phyloP scores from a whole-genome alignment of 2,329 filamentous ascomycete species.

The Leptographium wingfieldii region DNA sequence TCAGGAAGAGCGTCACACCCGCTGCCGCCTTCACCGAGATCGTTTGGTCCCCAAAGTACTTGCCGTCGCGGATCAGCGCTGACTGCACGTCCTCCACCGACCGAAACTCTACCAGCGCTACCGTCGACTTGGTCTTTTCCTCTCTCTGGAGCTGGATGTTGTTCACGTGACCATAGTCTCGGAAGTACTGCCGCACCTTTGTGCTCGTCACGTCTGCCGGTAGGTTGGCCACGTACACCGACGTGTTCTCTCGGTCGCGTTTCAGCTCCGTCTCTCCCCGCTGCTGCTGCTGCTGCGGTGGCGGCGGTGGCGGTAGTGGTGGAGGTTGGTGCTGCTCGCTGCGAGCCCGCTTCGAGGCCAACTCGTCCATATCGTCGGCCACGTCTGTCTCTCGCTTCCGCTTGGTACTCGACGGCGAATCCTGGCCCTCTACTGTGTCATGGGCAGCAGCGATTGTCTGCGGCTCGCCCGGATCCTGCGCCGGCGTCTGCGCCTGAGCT shows the following conservation, averaged over 20 bases:
- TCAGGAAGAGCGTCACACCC: slow-evolving; percentile 73
- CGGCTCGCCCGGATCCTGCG: slow-evolving; percentile 15
- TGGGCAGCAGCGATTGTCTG: not conserved
- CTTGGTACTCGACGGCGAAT: slow-evolving; percentile 40
- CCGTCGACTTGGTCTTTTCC: slow-evolving; percentile 44
- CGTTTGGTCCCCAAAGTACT: slow-evolving; percentile 59
- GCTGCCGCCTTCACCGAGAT: slow-evolving; percentile 65
- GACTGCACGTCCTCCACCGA: slow-evolving; percentile 67
- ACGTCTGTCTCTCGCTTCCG: slow-evolving; percentile 56
- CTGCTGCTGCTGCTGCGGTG: not conserved
- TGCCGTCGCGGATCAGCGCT: slow-evolving; percentile 70
- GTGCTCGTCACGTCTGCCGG: slow-evolving; percentile 57
- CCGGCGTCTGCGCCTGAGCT: slow-evolving; percentile 4
- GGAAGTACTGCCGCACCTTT: slow-evolving; percentile 78
- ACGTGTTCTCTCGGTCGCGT: slow-evolving; percentile 83
- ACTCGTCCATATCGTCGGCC: slow-evolving; percentile 34
- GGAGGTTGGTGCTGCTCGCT: slow-evolving; percentile 12
- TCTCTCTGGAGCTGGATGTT: slow-evolving; percentile 58
- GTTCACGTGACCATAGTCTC: slow-evolving; percentile 76
- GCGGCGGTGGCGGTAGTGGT: too few species aligned
- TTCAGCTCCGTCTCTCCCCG: slow-evolving; percentile 33
- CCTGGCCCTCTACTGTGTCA: not conserved
- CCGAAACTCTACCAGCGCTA: slow-evolving; percentile 77
- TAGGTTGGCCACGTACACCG: slow-evolving; percentile 67
- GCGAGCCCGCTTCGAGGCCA: slow-evolving; percentile 54